phyloP scores from a whole-genome alignment of 129 eudicot genomes.

The Smallanthus sonchifolius region DNA sequence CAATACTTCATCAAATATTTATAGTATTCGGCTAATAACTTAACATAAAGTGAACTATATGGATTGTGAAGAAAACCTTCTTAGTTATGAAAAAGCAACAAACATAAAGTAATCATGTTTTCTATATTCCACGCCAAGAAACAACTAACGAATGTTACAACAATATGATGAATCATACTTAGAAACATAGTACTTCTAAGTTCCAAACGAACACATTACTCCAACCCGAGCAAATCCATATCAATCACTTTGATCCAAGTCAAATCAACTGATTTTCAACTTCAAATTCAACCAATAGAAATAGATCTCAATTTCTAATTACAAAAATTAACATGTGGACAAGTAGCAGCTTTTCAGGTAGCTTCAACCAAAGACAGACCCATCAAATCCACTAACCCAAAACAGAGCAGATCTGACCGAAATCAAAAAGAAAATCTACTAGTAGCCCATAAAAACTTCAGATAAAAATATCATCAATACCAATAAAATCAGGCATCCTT shows the following conservation, averaged over 20 bases:
- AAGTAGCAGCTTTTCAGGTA: slow-evolving; percentile 4
- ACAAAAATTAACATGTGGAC: background rate
- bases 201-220: background rate
- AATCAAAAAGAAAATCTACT: background rate
- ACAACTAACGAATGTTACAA: background rate
- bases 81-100: background rate
- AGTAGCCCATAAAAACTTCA: background rate
- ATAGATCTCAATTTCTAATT: background rate
- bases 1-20: background rate
- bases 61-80: background rate
- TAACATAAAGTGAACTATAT: background rate
- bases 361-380: background rate
- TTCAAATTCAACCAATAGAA: background rate
- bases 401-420: background rate
- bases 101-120: background rate
- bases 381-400: background rate
- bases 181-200: background rate
- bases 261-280: background rate
- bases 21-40: background rate
- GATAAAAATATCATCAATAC: background rate
- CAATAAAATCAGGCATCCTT: background rate
- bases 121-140: background rate
- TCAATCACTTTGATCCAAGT: background rate
- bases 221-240: background rate
- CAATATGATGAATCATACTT: background rate